phyloP scores from a whole-genome alignment of 2,329 filamentous ascomycete species.

The Exophiala oligosperma region DNA sequence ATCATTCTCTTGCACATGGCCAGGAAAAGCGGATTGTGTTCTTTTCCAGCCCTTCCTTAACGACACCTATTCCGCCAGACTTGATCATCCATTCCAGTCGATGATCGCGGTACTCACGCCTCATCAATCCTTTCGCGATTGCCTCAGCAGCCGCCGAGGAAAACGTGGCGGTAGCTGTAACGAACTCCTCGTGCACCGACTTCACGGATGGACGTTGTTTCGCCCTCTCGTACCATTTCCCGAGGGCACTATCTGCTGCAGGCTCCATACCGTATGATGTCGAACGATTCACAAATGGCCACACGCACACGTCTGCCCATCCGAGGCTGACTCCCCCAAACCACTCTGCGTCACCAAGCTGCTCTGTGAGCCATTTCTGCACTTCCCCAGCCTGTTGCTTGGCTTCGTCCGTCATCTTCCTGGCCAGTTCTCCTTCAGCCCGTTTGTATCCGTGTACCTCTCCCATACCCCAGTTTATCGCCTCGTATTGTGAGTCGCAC shows the following conservation, averaged over 20 bases:
- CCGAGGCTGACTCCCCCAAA: constrained; percentile 17
- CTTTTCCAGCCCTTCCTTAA: constrained; percentile 16
- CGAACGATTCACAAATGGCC: constrained; percentile 12
- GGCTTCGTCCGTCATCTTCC: constrained; percentile 6
- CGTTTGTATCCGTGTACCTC: constrained; percentile 14
- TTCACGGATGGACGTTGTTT: constrained; percentile 12
- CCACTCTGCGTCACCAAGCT: constrained; percentile 12
- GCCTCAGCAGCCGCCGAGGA: not conserved
- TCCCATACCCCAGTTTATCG: constrained; percentile 18
- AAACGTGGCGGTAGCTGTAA: too few species aligned
- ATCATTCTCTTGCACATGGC: not conserved
- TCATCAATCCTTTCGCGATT: constrained; percentile 9
- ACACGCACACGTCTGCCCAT: constrained; percentile 13
- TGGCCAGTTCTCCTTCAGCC: constrained; percentile 9
- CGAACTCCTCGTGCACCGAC: constrained; percentile 14
- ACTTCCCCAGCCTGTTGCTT: constrained; percentile 1
- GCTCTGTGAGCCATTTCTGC: constrained; percentile 10
- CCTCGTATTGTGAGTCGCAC: constrained; percentile 23
- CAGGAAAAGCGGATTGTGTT: constrained; percentile 20
- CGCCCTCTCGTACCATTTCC: constrained; percentile 10
- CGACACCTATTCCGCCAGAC: constrained; percentile 16
- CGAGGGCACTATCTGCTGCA: not conserved
- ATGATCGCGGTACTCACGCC: constrained; percentile 21
- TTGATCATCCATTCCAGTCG: constrained; percentile 27
- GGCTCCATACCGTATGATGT: constrained; percentile 6